Base-by-base conservation (phyloP, 208 protist species). In the Giardia muris region DNA sequence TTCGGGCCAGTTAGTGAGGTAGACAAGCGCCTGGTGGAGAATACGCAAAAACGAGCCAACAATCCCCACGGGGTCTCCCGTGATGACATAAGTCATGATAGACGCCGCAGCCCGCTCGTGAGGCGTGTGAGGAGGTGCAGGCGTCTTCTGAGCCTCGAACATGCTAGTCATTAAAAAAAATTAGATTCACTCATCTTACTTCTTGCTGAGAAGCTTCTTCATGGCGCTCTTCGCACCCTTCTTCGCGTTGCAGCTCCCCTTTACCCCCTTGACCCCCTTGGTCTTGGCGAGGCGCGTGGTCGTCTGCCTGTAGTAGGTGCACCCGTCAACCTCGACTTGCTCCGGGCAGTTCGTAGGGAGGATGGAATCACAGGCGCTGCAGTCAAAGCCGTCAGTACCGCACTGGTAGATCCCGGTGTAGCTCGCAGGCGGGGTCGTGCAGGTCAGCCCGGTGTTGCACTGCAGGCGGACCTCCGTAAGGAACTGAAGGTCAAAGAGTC, bases 391-490 rank as follows among this genome's bases (percentile, higher is more conserved):
- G 4, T 4, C 42, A 45, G 22, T 46, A 19, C 42, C 42, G 42
- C 4, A 89, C 39, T 46, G 4, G 86, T 46, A 89, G 86, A 46
- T 89, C 30, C 57, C 57, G 86, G 86, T 10, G 4, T 44, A 46
- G 87, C 45, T 90, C 45, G n/a, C 1, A 45, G 45, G 87, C 42
- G 43, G 45, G 45, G 10, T 19, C 2, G 2, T 2, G 87, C 87
- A 90, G 45, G 2, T 47, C 45, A 92, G 90, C 43, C 86, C 46
- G 2, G 42, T 30, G 90, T 92, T 91, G 92, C 90, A 92, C 1
- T 92, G 2, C 1, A 92, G 67, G 1, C 19, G 2, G 2, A 86
- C 1, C 46, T 92, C 47, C 1, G 43, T 86, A 10, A 92, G 44
- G 90, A 45, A 92, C 2, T 30, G 3, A 4, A 92, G 90, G 47